Base-by-base conservation (phyloP, 2,329 filamentous ascomycete genomes). In the Aspergillus quadrilineatus region DNA sequence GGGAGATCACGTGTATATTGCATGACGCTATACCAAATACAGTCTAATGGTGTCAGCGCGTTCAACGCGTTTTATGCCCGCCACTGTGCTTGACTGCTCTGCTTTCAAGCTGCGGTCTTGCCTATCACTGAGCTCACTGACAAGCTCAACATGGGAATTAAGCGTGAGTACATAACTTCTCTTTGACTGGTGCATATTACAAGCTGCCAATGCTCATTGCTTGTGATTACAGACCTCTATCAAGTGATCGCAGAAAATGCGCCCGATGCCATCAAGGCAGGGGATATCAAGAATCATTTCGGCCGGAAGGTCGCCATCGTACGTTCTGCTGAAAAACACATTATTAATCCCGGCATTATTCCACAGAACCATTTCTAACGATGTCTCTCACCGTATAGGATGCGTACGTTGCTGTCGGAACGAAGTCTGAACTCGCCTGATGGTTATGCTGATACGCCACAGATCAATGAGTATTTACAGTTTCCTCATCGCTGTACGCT, bases 391-490 rank as follows among this genome's bases (percentile, higher is more conserved):
- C n/a, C 14, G 26, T 32, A n/a, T 58, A 86, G 83, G 83, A 86
- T 79, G 83, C 83, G 81, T 85, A 79, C 54, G 68, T 68, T 45
- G 50, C 49, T n/a, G 14, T 37, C 22, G 28, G 15, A 14, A 14
- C 30, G 22, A 29, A 28, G 2, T 17, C 15, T 26, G 12, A 3
- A 44, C 4, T 22, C 29, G 10, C 32, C 32, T 2, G 14, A 28
- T 37, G 17, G 22, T n/a, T 15, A 37, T 51, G 52, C 65, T 69
- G 59, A 72, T 55, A 41, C 46, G 56, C 39, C 57, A 57, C 67
- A 90, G 87, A 45, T 99, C 94, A 47, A 99, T 99, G 94, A 96
- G 90, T 77, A 90, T 99, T 69, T 99, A 99, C 82, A 96, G 90
- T 76, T 99, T 99, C 80, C 85, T 99, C 59, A 94, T 99, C 72